Base-by-base conservation (phyloP, 257 asterid genomes). In the Rauvolfia tetraphylla region DNA sequence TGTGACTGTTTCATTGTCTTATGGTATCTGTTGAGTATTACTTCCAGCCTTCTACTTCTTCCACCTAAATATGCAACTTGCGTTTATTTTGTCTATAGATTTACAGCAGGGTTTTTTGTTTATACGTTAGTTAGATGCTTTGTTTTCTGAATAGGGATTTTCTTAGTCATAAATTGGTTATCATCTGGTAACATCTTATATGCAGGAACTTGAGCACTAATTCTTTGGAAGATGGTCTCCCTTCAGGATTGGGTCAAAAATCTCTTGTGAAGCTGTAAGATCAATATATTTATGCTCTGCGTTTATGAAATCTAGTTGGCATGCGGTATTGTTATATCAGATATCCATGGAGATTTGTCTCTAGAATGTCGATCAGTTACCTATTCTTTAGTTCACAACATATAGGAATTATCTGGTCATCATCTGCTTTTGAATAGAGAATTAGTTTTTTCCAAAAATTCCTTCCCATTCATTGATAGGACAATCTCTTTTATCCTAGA, bases 181-280 rank as follows among this genome's bases (percentile, higher is more conserved):
- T 69, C 58, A 73, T 41, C 22, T 73, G 27, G 42, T 72, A 59
- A 56, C 46, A 65, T 57, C 69, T 46, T 71, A 39, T 67, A 76
- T 87, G 86, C 95, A 93, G 98, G 90, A 93, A 93, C 81, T 80
- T 93, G 84, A 93, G 96, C 79, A 78, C 91, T 76, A 93, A 93
- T 81, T 84, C 94, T 71, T 75, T 93, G 82, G 94, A 90, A 38
- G 93, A 97, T 82, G 78, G 69, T 84, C 69, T 93, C 67, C 98
- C 98, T 8, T 73, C 86, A 72, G 98, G 88, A 42, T 80, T 93
- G 89, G 93, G 91, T 67, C 96, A 88, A 80, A 88, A 83, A 76
- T 91, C 96, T 67, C 97, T 93, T 41, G 89, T 88, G 83, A 93
- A 88, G 84, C 86, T 93, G 97, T 93, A 87, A 93, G 98, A 80